Evolutionary conservation across 805 yeast genomes (phyloP).

Genomic region (Candida ulmi): DNA sequence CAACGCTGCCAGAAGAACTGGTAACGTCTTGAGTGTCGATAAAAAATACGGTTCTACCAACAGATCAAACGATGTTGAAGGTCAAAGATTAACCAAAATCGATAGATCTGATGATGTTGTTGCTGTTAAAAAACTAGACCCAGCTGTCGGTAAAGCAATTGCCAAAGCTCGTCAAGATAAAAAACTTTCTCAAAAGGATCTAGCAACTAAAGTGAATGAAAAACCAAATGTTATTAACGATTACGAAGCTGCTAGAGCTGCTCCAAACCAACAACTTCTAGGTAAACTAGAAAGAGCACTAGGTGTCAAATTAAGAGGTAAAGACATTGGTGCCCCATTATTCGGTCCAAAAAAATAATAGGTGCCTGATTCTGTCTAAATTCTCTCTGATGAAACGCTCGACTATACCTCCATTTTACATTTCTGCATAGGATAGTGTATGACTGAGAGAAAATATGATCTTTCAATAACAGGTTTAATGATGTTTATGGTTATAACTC

Average conservation of each 20-base stretch:
- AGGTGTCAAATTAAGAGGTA: conserved; percentile 94
- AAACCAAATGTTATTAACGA: conserved; percentile 94
- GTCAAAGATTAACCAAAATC: conserved; percentile 89
- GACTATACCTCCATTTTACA: too few relatives aligned
- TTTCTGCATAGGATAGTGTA: too few relatives aligned
- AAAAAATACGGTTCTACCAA: conserved; percentile 79
- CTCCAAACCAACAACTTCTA: conserved; percentile 92
- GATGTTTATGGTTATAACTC: too few relatives aligned
- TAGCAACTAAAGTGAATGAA: conserved; percentile 93
- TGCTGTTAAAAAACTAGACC: conserved; percentile 83
- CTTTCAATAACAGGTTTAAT: too few relatives aligned
- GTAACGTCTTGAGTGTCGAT: conserved; percentile 84
- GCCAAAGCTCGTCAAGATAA: conserved; percentile 82
- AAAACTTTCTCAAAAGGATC: conserved; percentile 88
- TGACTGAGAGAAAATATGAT: too few relatives aligned
- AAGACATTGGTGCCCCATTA: conserved; percentile 88
- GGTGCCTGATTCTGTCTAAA: too few relatives aligned
- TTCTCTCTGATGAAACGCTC: too few relatives aligned
- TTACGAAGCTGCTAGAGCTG: conserved; percentile 94
- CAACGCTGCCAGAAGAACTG: conserved; percentile 92
- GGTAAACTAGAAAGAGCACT: conserved; percentile 90
- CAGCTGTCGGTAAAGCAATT: conserved; percentile 82
- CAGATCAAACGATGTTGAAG: conserved; percentile 69
- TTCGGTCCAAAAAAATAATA: conserved; percentile 34
- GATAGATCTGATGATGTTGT: conserved; percentile 93